A percentile compares a stretch with the other conserved stretches of the same genome.
These are phyloP conservation scores for Bipolaris cookei DNA, from an alignment of 2,329 filamentous ascomycete species.

Conservation along the genomic window DNA sequence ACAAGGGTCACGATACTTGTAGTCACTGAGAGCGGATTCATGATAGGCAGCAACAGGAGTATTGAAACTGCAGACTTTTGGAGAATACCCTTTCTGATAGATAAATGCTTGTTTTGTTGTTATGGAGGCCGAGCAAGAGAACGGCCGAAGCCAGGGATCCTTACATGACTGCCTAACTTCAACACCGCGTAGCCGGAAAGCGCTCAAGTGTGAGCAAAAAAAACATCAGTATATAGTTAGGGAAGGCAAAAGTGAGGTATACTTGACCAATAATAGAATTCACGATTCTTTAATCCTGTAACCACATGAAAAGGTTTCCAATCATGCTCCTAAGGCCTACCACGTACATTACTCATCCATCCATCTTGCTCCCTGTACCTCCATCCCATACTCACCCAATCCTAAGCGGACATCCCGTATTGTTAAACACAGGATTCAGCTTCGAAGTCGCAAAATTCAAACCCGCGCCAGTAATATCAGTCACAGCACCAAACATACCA, in stretches of 20 bases:
- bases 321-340: neutral
- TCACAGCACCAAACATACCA: conserved; percentile 20
- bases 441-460: conserved; percentile 27
- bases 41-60: neutral
- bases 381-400: neutral
- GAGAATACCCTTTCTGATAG: neutral
- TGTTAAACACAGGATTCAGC: conserved; percentile 34
- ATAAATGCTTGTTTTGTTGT: neutral
- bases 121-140: neutral
- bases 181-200: neutral
- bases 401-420: conserved; percentile 51
- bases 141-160: neutral
- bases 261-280: neutral
- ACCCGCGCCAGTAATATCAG: conserved; percentile 17
- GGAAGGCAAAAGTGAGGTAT: neutral
- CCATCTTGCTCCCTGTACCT: neutral
- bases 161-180: neutral
- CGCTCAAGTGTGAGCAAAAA: too few species aligned
- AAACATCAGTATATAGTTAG: too few species aligned
- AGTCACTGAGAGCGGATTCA: neutral
- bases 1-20: neutral
- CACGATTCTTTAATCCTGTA: neutral
- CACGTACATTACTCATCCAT: neutral
- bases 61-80: neutral
- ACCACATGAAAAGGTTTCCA: neutral